Base-by-base conservation (phyloP, 2,329 filamentous ascomycete genomes). In the Paraphoma chrysanthemicola region DNA sequence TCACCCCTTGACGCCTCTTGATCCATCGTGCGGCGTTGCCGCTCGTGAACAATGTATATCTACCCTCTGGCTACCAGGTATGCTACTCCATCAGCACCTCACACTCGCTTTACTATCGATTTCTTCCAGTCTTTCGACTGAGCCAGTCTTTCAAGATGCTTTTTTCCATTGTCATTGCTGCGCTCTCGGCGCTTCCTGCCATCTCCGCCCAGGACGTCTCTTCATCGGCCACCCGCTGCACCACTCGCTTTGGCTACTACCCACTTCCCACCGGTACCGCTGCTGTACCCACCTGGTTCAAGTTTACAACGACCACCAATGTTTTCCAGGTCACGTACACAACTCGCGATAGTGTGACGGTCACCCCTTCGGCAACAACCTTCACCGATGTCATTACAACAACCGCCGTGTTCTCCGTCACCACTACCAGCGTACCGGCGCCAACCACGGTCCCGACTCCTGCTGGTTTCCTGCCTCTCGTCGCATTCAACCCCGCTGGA, bases 281-380 rank as follows among this genome's bases (percentile, higher is more conserved):
- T 10, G 47, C 31, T 6, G 46, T 63, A 28, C 50, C 53, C 1
- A 70, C 64, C 8, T 60, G 49, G 33, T 64, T 53, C 46, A 52
- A 30, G 10, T 58, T 44, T 38, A 50, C 48, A 2, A 62, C 65
- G 2, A 59, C 42, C 2, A 65, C 57, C 10, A 60, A 57, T 31
- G 57, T 48, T 16, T 46, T 60, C 28, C 16, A 28, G n/a, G 16
- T 67, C 33, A 58, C 53, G 1, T 60, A 44, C 17, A 63, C 65
- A 12, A 62, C 50, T 12, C 58, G 55, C 18, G 46, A 48, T 8
- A 67, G 60, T 6, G 54, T 70, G 9, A 62, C 56, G 8, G 49
- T 63, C 11, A 70, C 67, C 16, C 63, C 62, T 16, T 53, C 55
- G 12, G 64, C 67, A 1, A 70, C 64, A 0, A 66, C 67, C 10